These are phyloP conservation scores for Anastatica hierochuntica DNA, from an alignment of 345 rosid species.

Conservation along the genomic window DNA sequence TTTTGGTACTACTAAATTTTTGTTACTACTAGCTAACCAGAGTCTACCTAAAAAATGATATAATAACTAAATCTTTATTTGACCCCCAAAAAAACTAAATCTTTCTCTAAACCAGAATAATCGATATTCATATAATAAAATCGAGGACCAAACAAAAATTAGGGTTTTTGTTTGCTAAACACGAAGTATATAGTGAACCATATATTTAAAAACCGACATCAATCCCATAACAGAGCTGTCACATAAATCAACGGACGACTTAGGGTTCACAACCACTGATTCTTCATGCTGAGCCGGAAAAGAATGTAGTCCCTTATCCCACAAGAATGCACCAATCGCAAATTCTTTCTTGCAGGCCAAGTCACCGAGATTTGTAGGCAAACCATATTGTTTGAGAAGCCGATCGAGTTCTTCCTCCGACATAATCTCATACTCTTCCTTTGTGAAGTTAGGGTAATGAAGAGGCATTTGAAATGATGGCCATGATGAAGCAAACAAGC, in stretches of 20 bases:
- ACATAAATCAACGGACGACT: not conserved
- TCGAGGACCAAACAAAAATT: not conserved
- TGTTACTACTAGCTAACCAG: too few species aligned
- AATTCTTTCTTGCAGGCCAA: conserved; percentile 38
- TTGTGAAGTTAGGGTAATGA: conserved; percentile 47
- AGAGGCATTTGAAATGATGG: conserved; percentile 46
- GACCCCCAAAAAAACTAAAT: not conserved
- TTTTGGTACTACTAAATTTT: too few species aligned
- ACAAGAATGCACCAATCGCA: conserved; percentile 50
- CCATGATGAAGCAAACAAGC: not conserved
- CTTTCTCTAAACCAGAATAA: not conserved
- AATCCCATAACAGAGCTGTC: not conserved
- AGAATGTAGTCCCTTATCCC: conserved; percentile 19
- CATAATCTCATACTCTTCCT: conserved; percentile 45
- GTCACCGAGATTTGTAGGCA: conserved; percentile 25
- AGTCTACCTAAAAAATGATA: too few species aligned
- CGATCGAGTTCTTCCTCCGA: conserved; percentile 49
- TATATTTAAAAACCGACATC: not conserved
- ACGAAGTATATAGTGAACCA: not conserved
- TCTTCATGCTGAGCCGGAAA: not conserved
- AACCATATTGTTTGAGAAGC: conserved; percentile 44
- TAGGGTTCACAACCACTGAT: not conserved
- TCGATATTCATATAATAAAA: too few species aligned
- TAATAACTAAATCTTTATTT: not conserved
- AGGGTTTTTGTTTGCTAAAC: not conserved